Evolutionary conservation across 192 early-diverging fungal species (phyloP).

Genomic region (Borealophlyctis nickersoniae): DNA sequence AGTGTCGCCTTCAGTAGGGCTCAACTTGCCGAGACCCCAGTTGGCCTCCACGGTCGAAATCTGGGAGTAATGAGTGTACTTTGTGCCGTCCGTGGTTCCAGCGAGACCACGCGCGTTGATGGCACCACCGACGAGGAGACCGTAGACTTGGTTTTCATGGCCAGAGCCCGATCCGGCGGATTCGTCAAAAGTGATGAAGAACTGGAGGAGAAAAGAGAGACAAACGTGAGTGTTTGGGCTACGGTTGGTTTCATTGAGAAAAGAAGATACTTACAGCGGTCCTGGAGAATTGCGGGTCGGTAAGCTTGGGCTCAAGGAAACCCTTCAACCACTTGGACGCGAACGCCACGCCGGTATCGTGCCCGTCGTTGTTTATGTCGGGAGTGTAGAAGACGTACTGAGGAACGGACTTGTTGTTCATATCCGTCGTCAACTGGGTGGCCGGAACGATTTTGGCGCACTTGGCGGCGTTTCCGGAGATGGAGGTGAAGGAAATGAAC

Average conservation of each 20-base stretch:
- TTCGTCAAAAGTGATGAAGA: slow-evolving; percentile 25
- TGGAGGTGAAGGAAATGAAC: slow-evolving; percentile 55
- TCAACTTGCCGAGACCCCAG: slow-evolving; percentile 49
- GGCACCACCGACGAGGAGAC: neutral
- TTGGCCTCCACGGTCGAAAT: slow-evolving; percentile 53
- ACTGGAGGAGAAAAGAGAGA: too few relatives aligned
- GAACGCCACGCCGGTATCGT: slow-evolving; percentile 28
- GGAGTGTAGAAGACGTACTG: slow-evolving; percentile 64
- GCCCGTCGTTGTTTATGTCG: slow-evolving; percentile 52
- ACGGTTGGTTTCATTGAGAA: too few relatives aligned
- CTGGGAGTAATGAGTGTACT: slow-evolving; percentile 56
- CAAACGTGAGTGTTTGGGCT: too few relatives aligned
- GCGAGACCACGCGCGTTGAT: neutral
- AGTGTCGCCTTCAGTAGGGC: neutral
- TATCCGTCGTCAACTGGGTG: slow-evolving; percentile 53
- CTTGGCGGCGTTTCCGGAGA: slow-evolving; percentile 51
- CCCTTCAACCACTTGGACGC: slow-evolving; percentile 47
- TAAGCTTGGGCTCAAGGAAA: slow-evolving; percentile 53
- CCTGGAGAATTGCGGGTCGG: slow-evolving; percentile 39
- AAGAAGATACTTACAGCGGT: slow-evolving; percentile 37
- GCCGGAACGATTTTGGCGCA: slow-evolving; percentile 63
- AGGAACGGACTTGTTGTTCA: slow-evolving; percentile 45
- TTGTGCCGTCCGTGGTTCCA: slow-evolving; percentile 42
- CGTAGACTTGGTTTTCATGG: neutral
- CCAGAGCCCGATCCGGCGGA: neutral